A percentile compares a stretch with the other conserved stretches of the same genome.
phyloP scores from a whole-genome alignment of 177 flowering plant genomes.

The Vitis hybrid region DNA sequence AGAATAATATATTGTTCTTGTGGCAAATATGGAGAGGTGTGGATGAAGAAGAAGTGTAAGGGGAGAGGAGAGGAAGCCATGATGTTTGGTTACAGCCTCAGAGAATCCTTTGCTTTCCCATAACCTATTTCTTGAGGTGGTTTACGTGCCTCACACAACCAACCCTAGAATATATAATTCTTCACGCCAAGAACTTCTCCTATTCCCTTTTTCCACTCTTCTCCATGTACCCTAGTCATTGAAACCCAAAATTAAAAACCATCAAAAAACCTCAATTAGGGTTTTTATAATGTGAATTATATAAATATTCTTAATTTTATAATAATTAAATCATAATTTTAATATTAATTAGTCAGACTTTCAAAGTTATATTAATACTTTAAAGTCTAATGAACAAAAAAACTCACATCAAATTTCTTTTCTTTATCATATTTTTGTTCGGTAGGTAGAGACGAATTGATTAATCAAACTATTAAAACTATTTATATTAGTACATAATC shows the following conservation, averaged over 20 bases:
- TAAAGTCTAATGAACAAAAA: too few species aligned
- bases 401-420: too few species aligned
- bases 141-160: slow-evolving; percentile 59
- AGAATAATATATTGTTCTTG: background rate
- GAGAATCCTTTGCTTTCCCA: slow-evolving; percentile 35
- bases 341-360: too few species aligned
- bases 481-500: too few species aligned
- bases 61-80: slow-evolving; percentile 10
- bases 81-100: background rate
- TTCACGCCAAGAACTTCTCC: slow-evolving; percentile 42
- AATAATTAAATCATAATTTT: too few species aligned
- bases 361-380: too few species aligned
- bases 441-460: too few species aligned
- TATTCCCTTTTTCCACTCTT: slow-evolving; percentile 8
- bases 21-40: background rate
- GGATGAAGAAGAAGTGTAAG: background rate
- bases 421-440: too few species aligned
- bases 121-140: slow-evolving; percentile 20
- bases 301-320: too few species aligned
- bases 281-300: too few species aligned
- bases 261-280: too few species aligned
- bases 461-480: too few species aligned
- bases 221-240: slow-evolving; percentile 12
- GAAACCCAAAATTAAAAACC: background rate
- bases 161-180: slow-evolving; percentile 17